A percentile compares a stretch with the other conserved stretches of the same genome.
Evolutionary conservation across 2,329 filamentous ascomycete genomes (phyloP).

Genomic region (Akanthomyces dipterigenus): DNA sequence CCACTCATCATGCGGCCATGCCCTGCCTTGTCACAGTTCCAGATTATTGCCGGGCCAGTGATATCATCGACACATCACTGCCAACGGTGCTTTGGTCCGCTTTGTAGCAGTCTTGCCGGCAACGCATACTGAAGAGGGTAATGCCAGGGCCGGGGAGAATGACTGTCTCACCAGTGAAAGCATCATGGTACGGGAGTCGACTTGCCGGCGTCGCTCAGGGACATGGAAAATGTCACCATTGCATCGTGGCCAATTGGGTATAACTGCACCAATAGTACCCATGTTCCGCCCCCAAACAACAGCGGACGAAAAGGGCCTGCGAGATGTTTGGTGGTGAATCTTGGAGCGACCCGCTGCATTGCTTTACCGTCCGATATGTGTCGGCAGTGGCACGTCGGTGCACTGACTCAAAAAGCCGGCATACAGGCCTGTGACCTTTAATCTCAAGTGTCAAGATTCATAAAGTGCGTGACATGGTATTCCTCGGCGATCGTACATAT

Average conservation of each 20-base stretch:
- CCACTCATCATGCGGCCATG: constrained; percentile 4
- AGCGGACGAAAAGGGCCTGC: not conserved
- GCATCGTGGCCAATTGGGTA: not conserved
- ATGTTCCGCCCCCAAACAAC: constrained; percentile 8
- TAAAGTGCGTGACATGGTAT: not conserved
- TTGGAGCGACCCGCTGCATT: not conserved
- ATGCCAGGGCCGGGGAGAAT: not conserved
- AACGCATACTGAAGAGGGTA: not conserved
- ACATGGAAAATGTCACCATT: not conserved
- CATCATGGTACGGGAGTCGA: not conserved
- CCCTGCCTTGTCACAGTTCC: constrained; percentile 9
- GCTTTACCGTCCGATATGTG: not conserved
- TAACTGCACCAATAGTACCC: constrained; percentile 1
- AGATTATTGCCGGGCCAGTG: constrained; percentile 12
- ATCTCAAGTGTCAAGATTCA: not conserved
- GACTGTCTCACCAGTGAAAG: not conserved
- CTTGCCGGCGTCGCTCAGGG: not conserved
- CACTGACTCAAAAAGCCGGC: not conserved
- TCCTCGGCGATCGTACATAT: constrained; percentile 3
- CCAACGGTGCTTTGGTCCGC: not conserved
- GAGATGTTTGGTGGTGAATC: not conserved
- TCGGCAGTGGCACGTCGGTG: not conserved
- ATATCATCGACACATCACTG: not conserved
- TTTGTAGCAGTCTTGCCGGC: not conserved
- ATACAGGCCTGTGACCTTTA: not conserved